Evolutionary conservation across 345 rosid species (phyloP).

Genomic region (Eucalyptus viminalis): DNA sequence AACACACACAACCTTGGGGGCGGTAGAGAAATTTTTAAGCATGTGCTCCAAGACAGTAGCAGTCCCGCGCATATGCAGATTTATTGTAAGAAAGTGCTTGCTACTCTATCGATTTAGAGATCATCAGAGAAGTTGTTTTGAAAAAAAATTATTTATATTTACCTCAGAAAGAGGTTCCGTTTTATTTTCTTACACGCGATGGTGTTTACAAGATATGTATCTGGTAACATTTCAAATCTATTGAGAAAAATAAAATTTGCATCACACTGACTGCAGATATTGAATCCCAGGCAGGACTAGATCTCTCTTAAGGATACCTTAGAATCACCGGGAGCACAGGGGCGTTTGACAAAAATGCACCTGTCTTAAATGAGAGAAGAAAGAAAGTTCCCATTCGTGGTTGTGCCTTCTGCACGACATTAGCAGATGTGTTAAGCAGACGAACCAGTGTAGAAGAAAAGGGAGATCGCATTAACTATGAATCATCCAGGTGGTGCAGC

Average conservation of each 20-base stretch:
- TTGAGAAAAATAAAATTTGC: not conserved
- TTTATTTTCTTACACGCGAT: not conserved
- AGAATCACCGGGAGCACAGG: constrained; percentile 85
- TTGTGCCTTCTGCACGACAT: constrained; percentile 75
- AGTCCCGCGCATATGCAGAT: not conserved
- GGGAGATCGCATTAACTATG: not conserved
- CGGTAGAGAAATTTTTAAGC: not conserved
- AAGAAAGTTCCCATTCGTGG: constrained; percentile 70
- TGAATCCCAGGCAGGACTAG: constrained; percentile 94
- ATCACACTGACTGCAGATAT: constrained; percentile 67
- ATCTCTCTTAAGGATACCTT: constrained; percentile 68
- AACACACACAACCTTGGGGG: not conserved
- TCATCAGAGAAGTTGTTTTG: not conserved
- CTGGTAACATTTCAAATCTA: not conserved
- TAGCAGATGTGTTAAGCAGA: not conserved
- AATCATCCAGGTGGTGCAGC: not conserved
- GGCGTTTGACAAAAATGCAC: constrained; percentile 78
- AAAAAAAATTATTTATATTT: not conserved
- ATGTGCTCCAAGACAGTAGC: not conserved
- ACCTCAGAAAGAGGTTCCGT: not conserved
- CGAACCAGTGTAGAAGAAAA: not conserved
- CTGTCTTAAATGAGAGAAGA: constrained; percentile 89
- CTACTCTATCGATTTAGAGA: not conserved
- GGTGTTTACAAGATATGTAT: not conserved
- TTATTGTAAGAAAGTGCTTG: not conserved